Base-by-base conservation (phyloP, 768 basidiomycete species). In the Xerocomus brunneocitrinus region DNA sequence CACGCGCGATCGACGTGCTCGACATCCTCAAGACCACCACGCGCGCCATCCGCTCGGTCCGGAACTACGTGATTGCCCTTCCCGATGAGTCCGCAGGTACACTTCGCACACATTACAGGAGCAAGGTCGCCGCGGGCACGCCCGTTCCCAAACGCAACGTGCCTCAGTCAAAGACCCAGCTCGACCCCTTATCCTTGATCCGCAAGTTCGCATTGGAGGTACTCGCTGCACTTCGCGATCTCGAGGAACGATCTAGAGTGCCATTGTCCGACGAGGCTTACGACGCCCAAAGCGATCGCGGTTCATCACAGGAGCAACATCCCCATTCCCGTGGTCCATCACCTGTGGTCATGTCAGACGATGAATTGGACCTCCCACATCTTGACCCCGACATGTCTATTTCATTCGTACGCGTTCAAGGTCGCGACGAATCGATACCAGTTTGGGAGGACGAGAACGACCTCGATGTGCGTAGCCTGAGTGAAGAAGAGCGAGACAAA, bases 131-230 rank as follows among this genome's bases (percentile, higher is more conserved):
- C 76, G 46, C 69, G 57, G 53, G 60, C 58, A 56, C 47, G 22
- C 67, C 64, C 1, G 56, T 58, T 12, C 73, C 70, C 58, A 74
- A 74, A 64, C 73, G 66, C 48, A 71, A 58, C 52, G 52, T 61
- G 22, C 67, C 63, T 46, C 70, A 65, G 45, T 59, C 69, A 13
- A 69, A 71, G 52, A 58, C 70, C 8, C 72, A 72, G 4, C 69
- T 75, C 7, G 85, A 91, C 62, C 84, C 87, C 1, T 71, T 91
- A 16, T 76, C 79, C 2, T 73, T 82, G 45, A 84, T 98, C 49
- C 79, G 95, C 24, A 81, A 80, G 47, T 79, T 85, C 1, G 91
- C 92, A 1, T 71, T 98, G 49, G 93, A 94, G 55, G 89, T 97
- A 0, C 80, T 98, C 30, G 78, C 85, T 5, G 76, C 82, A 36